Conservation (phyloP, 371 early-diverging fungal genomes). For the Zychaea mexicana region DNA sequence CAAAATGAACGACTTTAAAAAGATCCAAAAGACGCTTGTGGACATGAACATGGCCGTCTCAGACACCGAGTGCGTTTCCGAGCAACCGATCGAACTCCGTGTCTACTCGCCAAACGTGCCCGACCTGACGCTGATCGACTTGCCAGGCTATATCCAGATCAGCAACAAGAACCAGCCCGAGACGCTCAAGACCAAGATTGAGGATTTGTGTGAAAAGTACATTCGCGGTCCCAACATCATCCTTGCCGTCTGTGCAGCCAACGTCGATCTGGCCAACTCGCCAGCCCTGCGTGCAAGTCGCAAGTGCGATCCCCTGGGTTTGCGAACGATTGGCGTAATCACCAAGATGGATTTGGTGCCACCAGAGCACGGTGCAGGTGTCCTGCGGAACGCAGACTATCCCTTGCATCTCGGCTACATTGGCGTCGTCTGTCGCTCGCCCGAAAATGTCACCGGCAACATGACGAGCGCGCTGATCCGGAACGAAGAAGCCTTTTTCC, state of each 20-base stretch:
- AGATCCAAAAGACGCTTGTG: conserved; percentile 87
- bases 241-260: conserved; percentile 97
- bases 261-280: conserved; percentile 98
- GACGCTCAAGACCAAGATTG: conserved; percentile 90
- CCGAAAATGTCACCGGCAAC: conserved; percentile 42
- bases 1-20: conserved; percentile 84
- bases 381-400: conserved; percentile 90
- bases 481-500: conserved; percentile 73
- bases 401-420: conserved; percentile 96
- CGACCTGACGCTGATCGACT: conserved; percentile 96
- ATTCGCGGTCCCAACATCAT: conserved; percentile 94
- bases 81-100: conserved; percentile 92
- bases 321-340: conserved; percentile 97
- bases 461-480: conserved; percentile 69
- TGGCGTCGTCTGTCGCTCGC: conserved; percentile 93
- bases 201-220: conserved; percentile 93
- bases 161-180: conserved; percentile 93
- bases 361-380: conserved; percentile 78
- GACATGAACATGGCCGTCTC: conserved; percentile 94
- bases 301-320: conserved; percentile 92
- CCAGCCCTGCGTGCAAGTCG: conserved; percentile 95
- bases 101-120: conserved; percentile 95
- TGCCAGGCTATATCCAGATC: conserved; percentile 99
- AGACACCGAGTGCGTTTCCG: conserved; percentile 90
- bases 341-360: conserved; percentile 99